Base-by-base conservation (phyloP, 345 rosid species). In the Limnanthes douglasii region DNA sequence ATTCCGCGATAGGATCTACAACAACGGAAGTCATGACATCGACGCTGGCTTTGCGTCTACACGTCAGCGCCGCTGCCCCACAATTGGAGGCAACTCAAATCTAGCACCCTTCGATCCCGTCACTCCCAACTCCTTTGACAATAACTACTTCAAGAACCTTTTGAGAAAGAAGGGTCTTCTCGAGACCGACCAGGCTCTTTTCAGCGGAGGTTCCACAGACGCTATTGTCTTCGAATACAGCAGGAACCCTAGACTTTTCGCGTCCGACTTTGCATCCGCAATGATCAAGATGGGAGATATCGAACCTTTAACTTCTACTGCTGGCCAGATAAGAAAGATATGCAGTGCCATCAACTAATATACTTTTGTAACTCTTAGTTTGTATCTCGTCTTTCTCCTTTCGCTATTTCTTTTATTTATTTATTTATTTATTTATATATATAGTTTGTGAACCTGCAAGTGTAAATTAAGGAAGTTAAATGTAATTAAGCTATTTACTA, bases 81-180 rank as follows among this genome's bases (percentile, higher is more conserved):
- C 41, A 2, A 25, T 29, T 2, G 37, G 41, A 8, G 57, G 68
- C 2, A 22, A 54, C 3, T 33, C 54, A 2, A 64, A 32, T 13
- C 12, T 62, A 41, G 60, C 75, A 11, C 39, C 66, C 2, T 54
- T 74, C 3, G 78, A 74, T 27, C 49, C 60, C 50, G 70, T 65
- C 22, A 72, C 80, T 4, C 69, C 80, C 1, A 51, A 65, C 33
- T 50, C 52, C 1, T 73, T 77, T 27, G 78, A 73, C 48, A 73
- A 70, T 11, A 64, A 57, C 27, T 73, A 67, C 43, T 73, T 60
- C 61, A 57, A 51, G 45, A 72, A 60, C 38, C 64, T 70, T 21
- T 37, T 62, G 45, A 64, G 59, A 29, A 67, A 60, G 65, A 64
- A 63, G 43, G 78, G 88, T 29, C 75, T 73, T 15, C 57, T 77